Evolutionary conservation across 495 filamentous ascomycete genomes (phyloP).

Genomic region (Glonium stellatum): DNA sequence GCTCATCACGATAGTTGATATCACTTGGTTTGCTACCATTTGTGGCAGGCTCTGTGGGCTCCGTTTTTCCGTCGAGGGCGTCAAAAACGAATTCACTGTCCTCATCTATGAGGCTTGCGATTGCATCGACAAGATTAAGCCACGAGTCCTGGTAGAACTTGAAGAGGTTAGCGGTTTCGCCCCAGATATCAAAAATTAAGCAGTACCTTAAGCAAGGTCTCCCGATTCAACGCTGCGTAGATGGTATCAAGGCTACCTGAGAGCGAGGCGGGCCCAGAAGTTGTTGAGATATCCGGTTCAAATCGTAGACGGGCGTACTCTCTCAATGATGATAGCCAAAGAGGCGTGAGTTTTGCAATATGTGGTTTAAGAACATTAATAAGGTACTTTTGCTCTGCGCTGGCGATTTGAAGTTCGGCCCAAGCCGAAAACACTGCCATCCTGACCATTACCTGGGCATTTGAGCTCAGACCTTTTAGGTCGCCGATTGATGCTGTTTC

Average conservation of each 20-base stretch:
- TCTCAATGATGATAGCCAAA: slow-evolving; percentile 88
- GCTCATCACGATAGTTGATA: slow-evolving; percentile 97
- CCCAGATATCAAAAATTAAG: background rate
- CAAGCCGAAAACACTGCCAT: slow-evolving; percentile 96
- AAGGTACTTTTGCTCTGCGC: slow-evolving; percentile 84
- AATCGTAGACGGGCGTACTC: slow-evolving; percentile 92
- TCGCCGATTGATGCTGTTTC: slow-evolving; percentile 89
- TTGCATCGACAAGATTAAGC: slow-evolving; percentile 94
- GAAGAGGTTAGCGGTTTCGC: background rate
- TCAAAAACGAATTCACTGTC: slow-evolving; percentile 97
- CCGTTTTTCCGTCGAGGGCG: slow-evolving; percentile 76
- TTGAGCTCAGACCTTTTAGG: slow-evolving; percentile 85
- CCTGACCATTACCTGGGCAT: slow-evolving; percentile 96
- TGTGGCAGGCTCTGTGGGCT: slow-evolving; percentile 37
- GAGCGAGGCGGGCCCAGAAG: slow-evolving; percentile 60
- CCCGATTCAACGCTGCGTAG: slow-evolving; percentile 87
- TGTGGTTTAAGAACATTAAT: slow-evolving; percentile 85
- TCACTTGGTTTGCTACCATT: slow-evolving; percentile 47
- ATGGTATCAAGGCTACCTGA: slow-evolving; percentile 80
- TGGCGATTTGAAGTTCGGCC: slow-evolving; percentile 97
- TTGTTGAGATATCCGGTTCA: slow-evolving; percentile 93
- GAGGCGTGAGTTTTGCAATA: slow-evolving; percentile 75
- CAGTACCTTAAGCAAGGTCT: slow-evolving; percentile 72
- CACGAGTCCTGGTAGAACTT: slow-evolving; percentile 96
- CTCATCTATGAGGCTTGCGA: slow-evolving; percentile 93